A percentile compares a stretch with the other conserved stretches of the same genome.
phyloP scores from a whole-genome alignment of 208 protist genomes.

The Acanthamoeba rhysodes region DNA sequence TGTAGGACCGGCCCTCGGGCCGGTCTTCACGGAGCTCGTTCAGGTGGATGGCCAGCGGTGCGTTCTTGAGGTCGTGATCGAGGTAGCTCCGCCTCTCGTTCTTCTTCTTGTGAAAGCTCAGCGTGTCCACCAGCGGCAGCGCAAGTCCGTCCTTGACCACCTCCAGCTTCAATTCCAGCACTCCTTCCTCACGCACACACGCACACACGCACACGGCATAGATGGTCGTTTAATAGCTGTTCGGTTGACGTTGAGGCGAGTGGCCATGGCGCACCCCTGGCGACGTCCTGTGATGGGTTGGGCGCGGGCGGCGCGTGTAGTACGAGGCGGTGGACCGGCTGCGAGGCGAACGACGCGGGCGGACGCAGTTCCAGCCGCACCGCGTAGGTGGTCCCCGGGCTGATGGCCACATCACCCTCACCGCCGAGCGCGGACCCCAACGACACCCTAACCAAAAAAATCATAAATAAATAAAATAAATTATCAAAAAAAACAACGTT shows the following conservation, averaged over 20 bases:
- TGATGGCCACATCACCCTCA: neutral
- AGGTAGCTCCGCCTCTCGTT: neutral
- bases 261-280: too few species aligned
- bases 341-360: neutral
- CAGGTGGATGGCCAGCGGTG: neutral
- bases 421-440: neutral
- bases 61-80: neutral
- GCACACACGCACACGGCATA: too few species aligned
- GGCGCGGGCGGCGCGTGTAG: neutral
- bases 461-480: neutral
- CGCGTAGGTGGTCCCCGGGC: neutral
- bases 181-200: too few species aligned
- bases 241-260: too few species aligned
- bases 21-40: neutral
- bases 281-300: too few species aligned
- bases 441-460: neutral
- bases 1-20: neutral
- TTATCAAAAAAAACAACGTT: neutral
- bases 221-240: too few species aligned
- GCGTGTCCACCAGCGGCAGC: neutral
- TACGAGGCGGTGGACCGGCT: neutral
- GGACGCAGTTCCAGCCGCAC: neutral
- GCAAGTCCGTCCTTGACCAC: neutral
- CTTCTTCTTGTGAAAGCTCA: neutral
- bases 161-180: neutral